These are phyloP conservation scores for Naganishia sp. DNA, from an alignment of 1,284 basidiomycete species.

Conservation along the genomic window DNA sequence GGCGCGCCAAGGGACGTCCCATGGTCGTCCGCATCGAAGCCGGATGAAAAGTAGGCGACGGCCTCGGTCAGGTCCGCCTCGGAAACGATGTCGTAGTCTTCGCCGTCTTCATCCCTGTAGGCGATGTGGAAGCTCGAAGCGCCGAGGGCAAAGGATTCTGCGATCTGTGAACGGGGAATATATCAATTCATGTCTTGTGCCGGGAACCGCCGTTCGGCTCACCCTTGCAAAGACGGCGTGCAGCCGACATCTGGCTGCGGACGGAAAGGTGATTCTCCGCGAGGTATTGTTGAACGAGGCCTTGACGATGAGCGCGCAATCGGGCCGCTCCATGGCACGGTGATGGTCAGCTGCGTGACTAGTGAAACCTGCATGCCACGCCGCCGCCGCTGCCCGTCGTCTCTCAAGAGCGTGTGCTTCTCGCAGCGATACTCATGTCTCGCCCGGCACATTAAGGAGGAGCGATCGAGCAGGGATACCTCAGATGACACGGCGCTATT, in stretches of 20 bases:
- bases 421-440: too few species aligned
- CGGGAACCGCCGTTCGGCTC: slow-evolving; percentile 35
- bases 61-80: slow-evolving; percentile 79
- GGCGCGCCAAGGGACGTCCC: slow-evolving; percentile 38
- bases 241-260: slow-evolving; percentile 72
- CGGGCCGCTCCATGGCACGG: slow-evolving; percentile 54
- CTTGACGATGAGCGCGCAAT: slow-evolving; percentile 71
- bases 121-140: slow-evolving; percentile 68
- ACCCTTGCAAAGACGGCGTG: slow-evolving; percentile 70
- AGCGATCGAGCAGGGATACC: too few species aligned
- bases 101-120: slow-evolving; percentile 78
- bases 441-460: too few species aligned
- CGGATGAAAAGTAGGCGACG: slow-evolving; percentile 71
- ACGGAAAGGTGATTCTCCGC: slow-evolving; percentile 73
- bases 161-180: slow-evolving; percentile 61
- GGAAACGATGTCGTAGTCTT: slow-evolving; percentile 66
- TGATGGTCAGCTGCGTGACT: not conserved
- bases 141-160: slow-evolving; percentile 76
- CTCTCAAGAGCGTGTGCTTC: too few species aligned
- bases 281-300: slow-evolving; percentile 72
- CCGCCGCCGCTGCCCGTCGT: too few species aligned
- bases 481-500: too few species aligned
- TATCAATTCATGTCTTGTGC: not conserved
- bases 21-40: slow-evolving; percentile 59
- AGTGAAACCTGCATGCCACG: too few species aligned